phyloP scores from a whole-genome alignment of 768 basidiomycete species.

The Favolaschia claudopus region DNA sequence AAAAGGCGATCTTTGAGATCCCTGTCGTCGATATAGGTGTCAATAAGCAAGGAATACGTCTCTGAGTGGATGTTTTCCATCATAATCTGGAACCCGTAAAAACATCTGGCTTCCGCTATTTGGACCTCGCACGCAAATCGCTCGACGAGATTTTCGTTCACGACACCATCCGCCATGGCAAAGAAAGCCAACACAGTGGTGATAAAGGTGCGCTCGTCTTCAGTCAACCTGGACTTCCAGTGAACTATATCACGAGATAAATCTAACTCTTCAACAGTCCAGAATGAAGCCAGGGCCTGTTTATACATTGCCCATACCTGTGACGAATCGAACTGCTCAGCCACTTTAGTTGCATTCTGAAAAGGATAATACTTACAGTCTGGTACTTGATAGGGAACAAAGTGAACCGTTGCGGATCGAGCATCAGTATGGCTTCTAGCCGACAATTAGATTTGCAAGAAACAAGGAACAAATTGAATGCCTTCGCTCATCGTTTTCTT shows the following conservation, averaged over 20 bases:
- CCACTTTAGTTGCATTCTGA: too few species aligned
- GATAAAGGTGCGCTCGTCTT: conserved; percentile 84
- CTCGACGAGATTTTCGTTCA: conserved; percentile 94
- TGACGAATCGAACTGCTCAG: too few species aligned
- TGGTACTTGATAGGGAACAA: too few species aligned
- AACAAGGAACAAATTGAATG: too few species aligned
- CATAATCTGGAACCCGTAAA: conserved; percentile 98
- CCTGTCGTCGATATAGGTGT: conserved; percentile 88
- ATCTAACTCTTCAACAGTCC: not conserved
- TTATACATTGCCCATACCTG: not conserved
- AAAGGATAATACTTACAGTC: too few species aligned
- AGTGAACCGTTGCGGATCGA: too few species aligned
- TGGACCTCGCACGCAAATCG: conserved; percentile 94
- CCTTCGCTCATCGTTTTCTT: too few species aligned
- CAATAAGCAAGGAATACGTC: conserved; percentile 94
- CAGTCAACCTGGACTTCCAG: not conserved
- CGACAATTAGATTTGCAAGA: too few species aligned
- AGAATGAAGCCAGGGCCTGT: not conserved
- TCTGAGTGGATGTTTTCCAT: conserved; percentile 98
- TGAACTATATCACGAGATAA: not conserved
- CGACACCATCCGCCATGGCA: conserved; percentile 93
- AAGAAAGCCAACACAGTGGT: conserved; percentile 95
- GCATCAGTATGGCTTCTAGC: too few species aligned
- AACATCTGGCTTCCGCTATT: conserved; percentile 89
- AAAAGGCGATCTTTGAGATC: conserved; percentile 85